Evolutionary conservation across 2,329 filamentous ascomycete species (phyloP).

Genomic region (Septoria petroselini): DNA sequence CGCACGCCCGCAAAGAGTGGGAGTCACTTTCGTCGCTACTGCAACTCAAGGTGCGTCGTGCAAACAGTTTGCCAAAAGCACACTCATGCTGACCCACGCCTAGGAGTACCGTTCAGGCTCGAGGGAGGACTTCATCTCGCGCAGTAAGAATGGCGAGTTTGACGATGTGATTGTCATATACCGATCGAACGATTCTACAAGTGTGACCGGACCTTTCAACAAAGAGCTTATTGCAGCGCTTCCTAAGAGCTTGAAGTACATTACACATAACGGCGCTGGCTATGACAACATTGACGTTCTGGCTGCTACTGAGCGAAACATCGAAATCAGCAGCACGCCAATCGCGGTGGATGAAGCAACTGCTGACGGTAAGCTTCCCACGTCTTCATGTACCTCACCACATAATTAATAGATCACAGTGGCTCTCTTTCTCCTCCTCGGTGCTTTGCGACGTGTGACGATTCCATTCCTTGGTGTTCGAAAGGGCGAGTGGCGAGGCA

Average conservation of each 20-base stretch:
- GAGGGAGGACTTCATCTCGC: constrained; percentile 55
- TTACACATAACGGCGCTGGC: constrained; percentile 46
- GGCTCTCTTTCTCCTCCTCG: constrained; percentile 52
- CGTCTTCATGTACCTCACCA: neutral
- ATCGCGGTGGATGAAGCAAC: constrained; percentile 53
- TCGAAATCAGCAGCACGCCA: constrained; percentile 48
- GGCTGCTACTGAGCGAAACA: constrained; percentile 38
- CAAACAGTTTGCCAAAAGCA: neutral
- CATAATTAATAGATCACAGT: constrained; percentile 25
- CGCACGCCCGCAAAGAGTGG: constrained; percentile 49
- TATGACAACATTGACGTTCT: constrained; percentile 40
- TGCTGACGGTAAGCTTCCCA: constrained; percentile 35
- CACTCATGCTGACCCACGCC: constrained; percentile 9
- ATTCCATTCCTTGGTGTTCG: constrained; percentile 48
- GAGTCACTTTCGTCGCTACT: constrained; percentile 38
- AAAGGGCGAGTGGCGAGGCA: constrained; percentile 47
- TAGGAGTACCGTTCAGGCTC: constrained; percentile 55
- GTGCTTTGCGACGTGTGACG: constrained; percentile 51
- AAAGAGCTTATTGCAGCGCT: constrained; percentile 44
- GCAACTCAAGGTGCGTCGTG: constrained; percentile 32
- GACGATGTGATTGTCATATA: constrained; percentile 57
- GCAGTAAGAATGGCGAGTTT: constrained; percentile 54
- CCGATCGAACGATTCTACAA: constrained; percentile 56
- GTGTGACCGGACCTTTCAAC: constrained; percentile 48
- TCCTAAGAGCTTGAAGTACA: constrained; percentile 44